Conservation (phyloP, 805 yeast species). For the Saccharomycopsis schoenii region DNA sequence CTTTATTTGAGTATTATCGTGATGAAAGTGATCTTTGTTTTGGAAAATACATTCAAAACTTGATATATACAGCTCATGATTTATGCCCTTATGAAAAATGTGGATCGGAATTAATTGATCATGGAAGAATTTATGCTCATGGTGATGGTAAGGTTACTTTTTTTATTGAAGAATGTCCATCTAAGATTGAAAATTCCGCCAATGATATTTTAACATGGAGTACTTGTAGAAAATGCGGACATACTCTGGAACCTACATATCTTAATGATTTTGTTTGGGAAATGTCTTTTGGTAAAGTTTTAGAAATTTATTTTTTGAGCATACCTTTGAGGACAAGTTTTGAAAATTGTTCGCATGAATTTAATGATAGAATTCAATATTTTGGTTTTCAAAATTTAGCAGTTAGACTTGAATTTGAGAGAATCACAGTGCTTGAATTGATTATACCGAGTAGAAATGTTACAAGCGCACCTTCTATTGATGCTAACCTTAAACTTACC, state of each 20-base stretch:
- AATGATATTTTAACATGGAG: slow-evolving; percentile 79
- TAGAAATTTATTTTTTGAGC: slow-evolving; percentile 80
- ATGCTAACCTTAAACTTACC: slow-evolving; percentile 58
- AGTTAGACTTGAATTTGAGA: slow-evolving; percentile 67
- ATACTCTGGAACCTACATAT: slow-evolving; percentile 64
- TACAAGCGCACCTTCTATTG: slow-evolving; percentile 62
- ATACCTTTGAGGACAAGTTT: slow-evolving; percentile 42
- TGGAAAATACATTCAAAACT: slow-evolving; percentile 80
- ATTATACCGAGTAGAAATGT: slow-evolving; percentile 65
- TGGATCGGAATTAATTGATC: slow-evolving; percentile 58
- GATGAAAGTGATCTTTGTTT: slow-evolving; percentile 75
- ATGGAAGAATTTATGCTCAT: slow-evolving; percentile 80
- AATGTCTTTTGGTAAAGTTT: slow-evolving; percentile 85
- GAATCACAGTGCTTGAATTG: slow-evolving; percentile 69
- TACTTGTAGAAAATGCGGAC: slow-evolving; percentile 70
- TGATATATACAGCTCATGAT: slow-evolving; percentile 54
- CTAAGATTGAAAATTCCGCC: slow-evolving; percentile 30
- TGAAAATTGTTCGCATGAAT: slow-evolving; percentile 71
- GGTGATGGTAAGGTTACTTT: slow-evolving; percentile 78
- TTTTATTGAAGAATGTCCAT: slow-evolving; percentile 50
- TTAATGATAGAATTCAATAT: slow-evolving; percentile 71
- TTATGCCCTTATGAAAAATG: slow-evolving; percentile 71
- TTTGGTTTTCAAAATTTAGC: slow-evolving; percentile 75
- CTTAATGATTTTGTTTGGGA: slow-evolving; percentile 86
- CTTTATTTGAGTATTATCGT: slow-evolving; percentile 78